phyloP scores from a whole-genome alignment of 768 basidiomycete genomes.

The Phanerodontia chrysosporium region DNA sequence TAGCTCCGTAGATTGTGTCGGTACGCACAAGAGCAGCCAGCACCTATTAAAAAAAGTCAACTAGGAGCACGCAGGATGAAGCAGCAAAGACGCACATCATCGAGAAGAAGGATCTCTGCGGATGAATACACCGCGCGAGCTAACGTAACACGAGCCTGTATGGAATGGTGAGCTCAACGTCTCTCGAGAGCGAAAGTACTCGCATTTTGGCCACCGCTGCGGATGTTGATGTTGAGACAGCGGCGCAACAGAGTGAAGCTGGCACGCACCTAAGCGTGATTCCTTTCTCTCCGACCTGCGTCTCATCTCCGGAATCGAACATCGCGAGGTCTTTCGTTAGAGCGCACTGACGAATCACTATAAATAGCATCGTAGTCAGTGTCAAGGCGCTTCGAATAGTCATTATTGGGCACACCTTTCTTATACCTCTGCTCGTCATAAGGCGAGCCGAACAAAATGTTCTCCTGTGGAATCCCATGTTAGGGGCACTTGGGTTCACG shows the following conservation, averaged over 20 bases:
- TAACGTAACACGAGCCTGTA: conserved; percentile 34
- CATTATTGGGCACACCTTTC: neutral
- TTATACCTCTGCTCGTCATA: neutral
- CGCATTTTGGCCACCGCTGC: conserved; percentile 24
- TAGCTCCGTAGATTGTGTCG: conserved; percentile 30
- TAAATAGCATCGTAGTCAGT: neutral
- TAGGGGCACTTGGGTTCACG: too few species aligned
- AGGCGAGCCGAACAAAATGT: neutral
- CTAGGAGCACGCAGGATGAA: neutral
- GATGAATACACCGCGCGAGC: conserved; percentile 39
- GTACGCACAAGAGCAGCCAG: conserved; percentile 23
- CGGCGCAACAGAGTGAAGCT: neutral
- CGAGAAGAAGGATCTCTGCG: conserved; percentile 34
- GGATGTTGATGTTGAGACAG: neutral
- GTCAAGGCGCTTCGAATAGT: too few species aligned
- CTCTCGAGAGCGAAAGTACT: conserved; percentile 21
- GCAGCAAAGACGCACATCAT: conserved; percentile 26
- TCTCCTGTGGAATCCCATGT: neutral
- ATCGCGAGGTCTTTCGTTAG: conserved; percentile 24
- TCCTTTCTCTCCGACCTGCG: conserved; percentile 42
- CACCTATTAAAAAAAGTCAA: neutral
- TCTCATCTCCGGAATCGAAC: conserved; percentile 29
- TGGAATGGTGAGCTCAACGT: neutral
- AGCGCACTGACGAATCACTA: conserved; percentile 34
- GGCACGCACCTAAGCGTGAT: conserved; percentile 22